Conservation (phyloP, 2,329 filamentous ascomycete species). For the Fusarium musae region DNA sequence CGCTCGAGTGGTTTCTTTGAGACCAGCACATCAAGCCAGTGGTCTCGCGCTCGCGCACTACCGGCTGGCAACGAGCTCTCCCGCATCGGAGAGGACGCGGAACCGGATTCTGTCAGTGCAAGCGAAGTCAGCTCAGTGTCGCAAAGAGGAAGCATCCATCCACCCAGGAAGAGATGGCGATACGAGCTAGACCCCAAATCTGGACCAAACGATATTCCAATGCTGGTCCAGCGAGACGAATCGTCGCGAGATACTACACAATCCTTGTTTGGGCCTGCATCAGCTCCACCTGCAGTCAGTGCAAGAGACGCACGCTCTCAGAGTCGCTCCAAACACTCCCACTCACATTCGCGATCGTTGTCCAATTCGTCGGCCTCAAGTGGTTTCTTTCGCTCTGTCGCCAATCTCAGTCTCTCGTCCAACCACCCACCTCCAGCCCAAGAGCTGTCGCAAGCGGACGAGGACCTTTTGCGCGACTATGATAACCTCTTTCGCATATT, state of each 20-base stretch:
- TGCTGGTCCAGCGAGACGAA: slow-evolving; percentile 83
- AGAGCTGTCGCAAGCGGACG: slow-evolving; percentile 67
- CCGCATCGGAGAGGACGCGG: slow-evolving; percentile 61
- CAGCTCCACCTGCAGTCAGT: slow-evolving; percentile 35
- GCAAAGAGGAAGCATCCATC: slow-evolving; percentile 13
- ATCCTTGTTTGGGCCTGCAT: slow-evolving; percentile 49
- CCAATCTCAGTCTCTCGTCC: slow-evolving; percentile 72
- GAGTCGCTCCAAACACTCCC: slow-evolving; percentile 38
- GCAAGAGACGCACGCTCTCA: slow-evolving; percentile 60
- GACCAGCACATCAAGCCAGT: slow-evolving; percentile 82
- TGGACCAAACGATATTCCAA: slow-evolving; percentile 81
- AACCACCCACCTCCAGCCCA: slow-evolving; percentile 56
- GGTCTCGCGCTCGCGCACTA: slow-evolving; percentile 58
- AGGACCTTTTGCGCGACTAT: slow-evolving; percentile 89
- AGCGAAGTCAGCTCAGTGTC: slow-evolving; percentile 37
- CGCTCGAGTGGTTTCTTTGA: slow-evolving; percentile 96
- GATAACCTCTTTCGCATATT: slow-evolving; percentile 96
- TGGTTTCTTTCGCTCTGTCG: slow-evolving; percentile 86
- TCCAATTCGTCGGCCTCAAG: slow-evolving; percentile 56
- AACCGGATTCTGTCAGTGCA: slow-evolving; percentile 36
- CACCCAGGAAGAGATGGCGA: slow-evolving; percentile 73
- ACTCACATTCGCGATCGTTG: slow-evolving; percentile 60
- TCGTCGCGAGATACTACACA: slow-evolving; percentile 33
- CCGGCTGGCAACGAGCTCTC: slow-evolving; percentile 59
- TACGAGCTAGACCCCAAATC: slow-evolving; percentile 87